A percentile compares a stretch with the other conserved stretches of the same genome.
phyloP scores from a whole-genome alignment of 2,329 filamentous ascomycete species.

The Verticillium zaregamsianum region DNA sequence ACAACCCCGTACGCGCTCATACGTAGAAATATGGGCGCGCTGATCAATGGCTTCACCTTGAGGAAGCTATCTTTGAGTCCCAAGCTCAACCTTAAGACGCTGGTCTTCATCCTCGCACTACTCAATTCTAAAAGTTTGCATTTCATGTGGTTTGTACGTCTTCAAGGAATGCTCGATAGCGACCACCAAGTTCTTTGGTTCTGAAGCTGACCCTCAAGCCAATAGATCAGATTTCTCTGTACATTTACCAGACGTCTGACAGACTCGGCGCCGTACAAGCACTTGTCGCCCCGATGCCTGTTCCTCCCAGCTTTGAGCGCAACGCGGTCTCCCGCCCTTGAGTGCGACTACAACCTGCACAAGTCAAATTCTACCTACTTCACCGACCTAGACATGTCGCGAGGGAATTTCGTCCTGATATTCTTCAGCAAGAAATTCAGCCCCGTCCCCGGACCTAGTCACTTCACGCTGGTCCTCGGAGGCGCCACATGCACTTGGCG shows the following conservation, averaged over 20 bases:
- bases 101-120: background rate
- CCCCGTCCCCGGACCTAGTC: conserved; percentile 44
- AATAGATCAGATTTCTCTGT: conserved; percentile 28
- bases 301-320: conserved; percentile 48
- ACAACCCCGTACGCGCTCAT: background rate
- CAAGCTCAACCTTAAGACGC: background rate
- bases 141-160: conserved; percentile 5
- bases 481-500: conserved; percentile 5
- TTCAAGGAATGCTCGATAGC: background rate
- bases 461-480: conserved; percentile 46
- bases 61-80: background rate
- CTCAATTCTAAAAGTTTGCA: conserved; percentile 5
- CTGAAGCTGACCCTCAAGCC: background rate
- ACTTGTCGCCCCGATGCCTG: conserved; percentile 22
- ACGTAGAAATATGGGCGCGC: background rate
- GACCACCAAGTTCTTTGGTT: background rate
- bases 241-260: conserved; percentile 26
- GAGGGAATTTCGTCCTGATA: conserved; percentile 73
- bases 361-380: conserved; percentile 88
- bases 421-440: conserved; percentile 42
- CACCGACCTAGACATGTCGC: conserved; percentile 75
- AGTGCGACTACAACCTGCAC: conserved; percentile 84
- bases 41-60: background rate
- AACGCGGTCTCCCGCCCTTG: conserved; percentile 64
- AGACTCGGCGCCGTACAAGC: conserved; percentile 13